Percentiles rank a stretch among this genome's conserved stretches.
phyloP scores from a whole-genome alignment of 768 basidiomycete genomes.

The Boletus pseudo-olivaceus region DNA sequence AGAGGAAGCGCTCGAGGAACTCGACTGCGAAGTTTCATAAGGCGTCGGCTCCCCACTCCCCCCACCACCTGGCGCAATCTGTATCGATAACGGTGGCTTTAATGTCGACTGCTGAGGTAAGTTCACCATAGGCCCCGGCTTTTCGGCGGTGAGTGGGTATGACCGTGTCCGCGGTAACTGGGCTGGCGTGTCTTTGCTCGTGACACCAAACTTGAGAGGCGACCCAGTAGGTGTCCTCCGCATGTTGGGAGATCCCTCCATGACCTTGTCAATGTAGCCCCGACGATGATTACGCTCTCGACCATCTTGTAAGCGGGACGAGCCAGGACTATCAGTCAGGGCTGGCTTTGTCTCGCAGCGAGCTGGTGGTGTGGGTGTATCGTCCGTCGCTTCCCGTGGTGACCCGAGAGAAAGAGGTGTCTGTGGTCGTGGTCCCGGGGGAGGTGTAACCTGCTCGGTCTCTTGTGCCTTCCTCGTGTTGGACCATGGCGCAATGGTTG shows the following conservation, averaged over 20 bases:
- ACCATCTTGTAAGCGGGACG: slow-evolving; percentile 9
- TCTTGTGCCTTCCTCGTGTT: slow-evolving; percentile 1
- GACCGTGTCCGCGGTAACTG: slow-evolving; percentile 35
- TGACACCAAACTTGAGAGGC: slow-evolving; percentile 29
- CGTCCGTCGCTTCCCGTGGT: slow-evolving; percentile 9
- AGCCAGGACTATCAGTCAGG: slow-evolving; percentile 9
- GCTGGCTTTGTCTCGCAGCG: slow-evolving; percentile 10
- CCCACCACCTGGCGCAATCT: slow-evolving; percentile 11
- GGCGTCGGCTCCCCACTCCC: slow-evolving; percentile 44
- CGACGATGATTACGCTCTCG: slow-evolving; percentile 51
- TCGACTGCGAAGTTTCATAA: slow-evolving; percentile 40
- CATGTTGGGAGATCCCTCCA: slow-evolving; percentile 31
- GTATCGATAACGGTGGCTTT: slow-evolving; percentile 16
- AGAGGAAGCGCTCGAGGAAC: slow-evolving; percentile 45
- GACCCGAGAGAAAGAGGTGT: slow-evolving; percentile 23
- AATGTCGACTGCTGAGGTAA: neutral
- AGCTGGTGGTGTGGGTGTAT: slow-evolving; percentile 5
- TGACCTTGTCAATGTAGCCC: slow-evolving; percentile 48
- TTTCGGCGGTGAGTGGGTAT: slow-evolving; percentile 27
- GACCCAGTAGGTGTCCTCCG: slow-evolving; percentile 51
- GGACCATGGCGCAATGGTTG: slow-evolving; percentile 41
- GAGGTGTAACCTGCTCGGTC: neutral
- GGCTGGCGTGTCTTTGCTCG: slow-evolving; percentile 21
- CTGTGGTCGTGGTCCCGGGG: neutral
- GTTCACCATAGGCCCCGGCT: slow-evolving; percentile 6